These are phyloP conservation scores for Rhizomucor miehei DNA, from an alignment of 371 early-diverging fungal genomes.

Conservation along the genomic window DNA sequence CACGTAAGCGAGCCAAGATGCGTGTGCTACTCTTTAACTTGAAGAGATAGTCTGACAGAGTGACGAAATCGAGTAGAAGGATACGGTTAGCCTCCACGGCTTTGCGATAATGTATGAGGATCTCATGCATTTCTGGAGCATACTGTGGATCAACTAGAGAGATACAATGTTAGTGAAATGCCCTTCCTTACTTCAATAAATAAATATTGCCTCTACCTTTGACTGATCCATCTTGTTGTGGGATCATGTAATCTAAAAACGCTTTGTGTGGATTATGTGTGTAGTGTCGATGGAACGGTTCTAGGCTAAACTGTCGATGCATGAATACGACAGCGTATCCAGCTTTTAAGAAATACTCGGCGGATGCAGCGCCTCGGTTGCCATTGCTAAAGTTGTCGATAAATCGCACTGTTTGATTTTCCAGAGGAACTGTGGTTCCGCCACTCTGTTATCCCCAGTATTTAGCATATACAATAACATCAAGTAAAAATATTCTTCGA, in stretches of 20 bases:
- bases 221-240: conserved; percentile 51
- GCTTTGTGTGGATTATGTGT: conserved; percentile 67
- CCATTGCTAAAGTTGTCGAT: conserved; percentile 98
- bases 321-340: conserved; percentile 96
- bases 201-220: no score
- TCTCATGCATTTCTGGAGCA: conserved; percentile 56
- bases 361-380: conserved; percentile 93
- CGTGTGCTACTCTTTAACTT: conserved; percentile 74
- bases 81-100: conserved; percentile 65
- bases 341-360: conserved; percentile 88
- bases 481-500: background rate
- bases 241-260: conserved; percentile 78
- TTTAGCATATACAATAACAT: background rate
- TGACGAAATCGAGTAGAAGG: conserved; percentile 83
- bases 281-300: conserved; percentile 93
- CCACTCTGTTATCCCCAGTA: conserved; percentile 70
- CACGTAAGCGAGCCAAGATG: conserved; percentile 62
- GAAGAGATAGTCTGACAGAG: conserved; percentile 92
- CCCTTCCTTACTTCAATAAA: no score
- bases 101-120: conserved; percentile 55
- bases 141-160: conserved; percentile 58
- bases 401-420: conserved; percentile 96
- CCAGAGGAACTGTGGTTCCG: conserved; percentile 96
- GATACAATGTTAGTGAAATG: no score
- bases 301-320: conserved; percentile 90